Evolutionary conservation across 2,329 filamentous ascomycete genomes (phyloP).

Genomic region (Colletotrichum simmondsii): DNA sequence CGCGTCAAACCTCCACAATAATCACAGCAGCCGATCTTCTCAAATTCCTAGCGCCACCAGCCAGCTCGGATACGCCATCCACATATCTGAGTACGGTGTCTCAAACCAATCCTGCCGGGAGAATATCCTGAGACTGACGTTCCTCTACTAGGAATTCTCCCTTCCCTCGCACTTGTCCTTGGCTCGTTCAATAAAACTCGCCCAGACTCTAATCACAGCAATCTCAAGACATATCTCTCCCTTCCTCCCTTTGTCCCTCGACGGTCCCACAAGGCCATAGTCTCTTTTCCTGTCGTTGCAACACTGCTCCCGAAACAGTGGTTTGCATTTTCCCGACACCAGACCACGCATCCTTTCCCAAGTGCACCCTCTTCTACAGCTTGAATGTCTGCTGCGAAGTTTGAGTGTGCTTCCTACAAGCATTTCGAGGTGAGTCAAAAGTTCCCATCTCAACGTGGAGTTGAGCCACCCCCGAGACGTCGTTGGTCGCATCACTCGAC

Average conservation of each 20-base stretch:
- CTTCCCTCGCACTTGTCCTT: conserved; percentile 24
- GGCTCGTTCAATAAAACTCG: conserved; percentile 15
- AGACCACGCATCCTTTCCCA: conserved; percentile 33
- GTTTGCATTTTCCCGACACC: conserved; percentile 35
- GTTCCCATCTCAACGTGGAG: background rate
- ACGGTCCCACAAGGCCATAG: conserved; percentile 33
- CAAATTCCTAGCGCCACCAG: conserved; percentile 25
- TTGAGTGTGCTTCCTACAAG: conserved; percentile 66
- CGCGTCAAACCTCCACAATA: background rate
- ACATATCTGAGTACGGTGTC: conserved; percentile 35
- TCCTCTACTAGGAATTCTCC: conserved; percentile 30
- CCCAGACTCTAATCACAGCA: conserved; percentile 24
- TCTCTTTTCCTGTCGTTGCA: conserved; percentile 34
- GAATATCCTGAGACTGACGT: conserved; percentile 28
- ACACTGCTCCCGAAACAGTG: conserved; percentile 37
- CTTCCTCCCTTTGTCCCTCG: conserved; percentile 31
- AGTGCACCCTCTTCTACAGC: conserved; percentile 44
- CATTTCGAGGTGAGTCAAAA: conserved; percentile 67
- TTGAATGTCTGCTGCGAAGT: conserved; percentile 70
- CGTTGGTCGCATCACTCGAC: conserved; percentile 42
- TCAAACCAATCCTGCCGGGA: conserved; percentile 24
- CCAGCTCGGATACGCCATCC: conserved; percentile 25
- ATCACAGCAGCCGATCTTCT: conserved; percentile 3
- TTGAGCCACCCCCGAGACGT: conserved; percentile 40
- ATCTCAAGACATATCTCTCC: conserved; percentile 35